Conservation (phyloP, 1,284 basidiomycete genomes). For the Sphaerobolus stellatus region DNA sequence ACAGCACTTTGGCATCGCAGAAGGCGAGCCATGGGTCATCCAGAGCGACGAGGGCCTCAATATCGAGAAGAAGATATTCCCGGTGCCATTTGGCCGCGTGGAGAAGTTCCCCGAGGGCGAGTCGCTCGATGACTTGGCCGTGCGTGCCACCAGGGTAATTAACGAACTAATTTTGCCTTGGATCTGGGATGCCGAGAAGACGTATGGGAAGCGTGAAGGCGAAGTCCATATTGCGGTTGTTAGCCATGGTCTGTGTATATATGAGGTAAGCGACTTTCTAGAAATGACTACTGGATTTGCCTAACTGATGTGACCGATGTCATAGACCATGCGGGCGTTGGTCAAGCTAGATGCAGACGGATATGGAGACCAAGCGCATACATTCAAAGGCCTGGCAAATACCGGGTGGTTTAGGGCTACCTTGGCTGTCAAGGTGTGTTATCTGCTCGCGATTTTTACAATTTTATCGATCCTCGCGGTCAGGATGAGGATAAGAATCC, state of each 20-base stretch:
- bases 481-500: conserved; percentile 4
- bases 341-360: conserved; percentile 38
- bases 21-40: conserved; percentile 56
- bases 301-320: conserved; percentile 2
- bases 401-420: conserved; percentile 69
- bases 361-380: conserved; percentile 25
- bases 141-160: conserved; percentile 59
- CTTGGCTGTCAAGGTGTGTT: conserved; percentile 46
- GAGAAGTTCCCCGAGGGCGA: conserved; percentile 74
- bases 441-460: neutral
- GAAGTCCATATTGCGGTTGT: conserved; percentile 66
- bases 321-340: conserved; percentile 47
- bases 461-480: neutral
- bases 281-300: conserved; percentile 13
- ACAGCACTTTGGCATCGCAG: conserved; percentile 72
- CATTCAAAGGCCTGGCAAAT: conserved; percentile 59
- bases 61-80: conserved; percentile 55
- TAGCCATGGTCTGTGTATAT: conserved; percentile 79
- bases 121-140: conserved; percentile 65
- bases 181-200: conserved; percentile 42
- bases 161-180: conserved; percentile 62
- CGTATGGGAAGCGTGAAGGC: conserved; percentile 26
- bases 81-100: conserved; percentile 44
- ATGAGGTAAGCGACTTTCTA: conserved; percentile 39
- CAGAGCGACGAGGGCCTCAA: conserved; percentile 34